A percentile compares a stretch with the other conserved stretches of the same genome.
These are phyloP conservation scores for Barnettozyma hawaiiensis DNA, from an alignment of 1,139 yeast species.

Conservation along the genomic window DNA sequence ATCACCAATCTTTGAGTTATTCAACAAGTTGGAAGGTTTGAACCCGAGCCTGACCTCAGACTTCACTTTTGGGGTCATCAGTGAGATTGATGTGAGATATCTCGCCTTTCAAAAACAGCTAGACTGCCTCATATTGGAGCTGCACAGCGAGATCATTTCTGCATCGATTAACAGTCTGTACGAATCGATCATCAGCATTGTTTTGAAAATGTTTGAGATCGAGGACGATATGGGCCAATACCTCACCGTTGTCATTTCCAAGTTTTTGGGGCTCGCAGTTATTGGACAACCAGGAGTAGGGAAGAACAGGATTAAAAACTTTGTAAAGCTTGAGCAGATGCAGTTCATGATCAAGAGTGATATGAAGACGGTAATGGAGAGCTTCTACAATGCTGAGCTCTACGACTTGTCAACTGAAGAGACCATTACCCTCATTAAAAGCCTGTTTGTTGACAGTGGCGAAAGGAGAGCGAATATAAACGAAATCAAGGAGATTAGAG, in stretches of 20 bases:
- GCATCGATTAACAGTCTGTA: slow-evolving; percentile 24
- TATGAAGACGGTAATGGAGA: slow-evolving; percentile 62
- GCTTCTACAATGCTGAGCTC: slow-evolving; percentile 68
- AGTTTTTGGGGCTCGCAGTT: slow-evolving; percentile 12
- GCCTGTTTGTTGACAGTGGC: slow-evolving; percentile 69
- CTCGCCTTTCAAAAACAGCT: not conserved
- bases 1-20: slow-evolving; percentile 6
- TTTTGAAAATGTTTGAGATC: slow-evolving; percentile 20
- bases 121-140: not conserved
- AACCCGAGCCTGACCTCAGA: slow-evolving; percentile 17
- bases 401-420: slow-evolving; percentile 68
- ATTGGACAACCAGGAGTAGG: not conserved
- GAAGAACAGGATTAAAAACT: slow-evolving; percentile 20
- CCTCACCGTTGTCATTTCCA: slow-evolving; percentile 17
- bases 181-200: slow-evolving; percentile 20
- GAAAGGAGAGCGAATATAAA: slow-evolving; percentile 53
- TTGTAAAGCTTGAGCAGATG: slow-evolving; percentile 41
- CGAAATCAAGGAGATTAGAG: slow-evolving; percentile 50
- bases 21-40: slow-evolving; percentile 10
- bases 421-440: slow-evolving; percentile 49
- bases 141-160: slow-evolving; percentile 10
- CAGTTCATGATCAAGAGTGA: slow-evolving; percentile 46
- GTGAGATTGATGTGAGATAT: slow-evolving; percentile 9
- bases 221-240: slow-evolving; percentile 25
- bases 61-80: slow-evolving; percentile 13